phyloP scores from a whole-genome alignment of 768 basidiomycete genomes.

The Lactarius trivialis region DNA sequence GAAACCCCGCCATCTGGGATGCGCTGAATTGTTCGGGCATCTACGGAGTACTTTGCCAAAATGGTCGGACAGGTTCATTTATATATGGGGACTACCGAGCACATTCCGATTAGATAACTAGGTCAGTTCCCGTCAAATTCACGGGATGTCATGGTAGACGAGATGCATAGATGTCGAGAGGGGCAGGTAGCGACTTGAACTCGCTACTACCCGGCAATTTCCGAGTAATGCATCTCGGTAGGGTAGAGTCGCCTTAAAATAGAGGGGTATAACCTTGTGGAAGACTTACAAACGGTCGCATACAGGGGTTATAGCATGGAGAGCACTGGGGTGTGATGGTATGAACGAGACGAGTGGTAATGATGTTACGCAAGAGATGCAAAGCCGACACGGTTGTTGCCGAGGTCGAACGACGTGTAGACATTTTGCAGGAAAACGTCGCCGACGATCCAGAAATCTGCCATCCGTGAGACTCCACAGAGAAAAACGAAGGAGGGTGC shows the following conservation, averaged over 20 bases:
- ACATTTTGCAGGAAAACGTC: background rate
- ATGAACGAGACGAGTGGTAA: background rate
- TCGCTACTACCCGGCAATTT: background rate
- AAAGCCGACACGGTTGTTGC: background rate
- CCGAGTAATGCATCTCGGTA: background rate
- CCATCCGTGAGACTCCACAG: background rate
- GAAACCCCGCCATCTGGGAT: background rate
- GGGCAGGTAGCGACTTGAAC: background rate
- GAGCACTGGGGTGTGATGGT: no score
- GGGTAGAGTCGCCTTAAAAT: background rate
- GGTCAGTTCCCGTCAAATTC: background rate
- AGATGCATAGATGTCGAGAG: background rate
- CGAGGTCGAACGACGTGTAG: background rate
- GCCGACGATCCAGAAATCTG: background rate
- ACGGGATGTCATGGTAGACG: no score
- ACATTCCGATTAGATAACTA: background rate
- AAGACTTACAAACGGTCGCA: background rate
- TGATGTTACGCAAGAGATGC: background rate
- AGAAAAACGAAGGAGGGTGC: background rate
- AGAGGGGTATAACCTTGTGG: background rate
- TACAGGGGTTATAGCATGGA: background rate
- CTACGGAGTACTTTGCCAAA: background rate
- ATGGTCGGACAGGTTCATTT: background rate
- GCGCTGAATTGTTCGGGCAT: background rate
- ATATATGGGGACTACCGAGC: background rate